phyloP scores from a whole-genome alignment of 1,284 basidiomycete genomes.

The Agroathelia rolfsii region DNA sequence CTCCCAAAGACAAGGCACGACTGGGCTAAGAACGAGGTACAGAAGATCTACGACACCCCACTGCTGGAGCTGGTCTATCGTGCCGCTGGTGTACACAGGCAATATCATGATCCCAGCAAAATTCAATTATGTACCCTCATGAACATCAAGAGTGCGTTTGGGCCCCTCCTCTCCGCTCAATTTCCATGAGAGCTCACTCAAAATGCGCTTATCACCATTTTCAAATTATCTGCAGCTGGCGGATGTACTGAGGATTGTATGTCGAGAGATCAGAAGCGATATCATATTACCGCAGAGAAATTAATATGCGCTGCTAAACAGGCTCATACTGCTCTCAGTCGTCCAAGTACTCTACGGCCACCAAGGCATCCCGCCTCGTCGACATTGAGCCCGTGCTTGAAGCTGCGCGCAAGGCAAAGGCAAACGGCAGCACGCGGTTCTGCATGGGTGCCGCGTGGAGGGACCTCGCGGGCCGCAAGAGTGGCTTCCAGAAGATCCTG shows the following conservation, averaged over 20 bases:
- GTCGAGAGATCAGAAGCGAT: constrained; percentile 21
- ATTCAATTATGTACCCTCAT: constrained; percentile 96
- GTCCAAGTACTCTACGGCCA: constrained; percentile 82
- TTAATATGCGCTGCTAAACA: constrained; percentile 22
- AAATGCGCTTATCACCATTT: too few relatives aligned
- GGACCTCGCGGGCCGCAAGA: constrained; percentile 87
- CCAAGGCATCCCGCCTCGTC: constrained; percentile 83
- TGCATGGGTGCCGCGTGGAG: constrained; percentile 99
- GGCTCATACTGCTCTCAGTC: constrained; percentile 98
- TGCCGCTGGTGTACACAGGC: constrained; percentile 76
- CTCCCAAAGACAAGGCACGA: constrained; percentile 33
- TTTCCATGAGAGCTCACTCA: constrained; percentile 11
- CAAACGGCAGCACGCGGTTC: constrained; percentile 92
- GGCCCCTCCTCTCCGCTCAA: constrained; percentile 16
- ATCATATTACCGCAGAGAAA: constrained; percentile 2
- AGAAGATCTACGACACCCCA: constrained; percentile 69
- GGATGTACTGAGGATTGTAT: constrained; percentile 95
- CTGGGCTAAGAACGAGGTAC: constrained; percentile 67
- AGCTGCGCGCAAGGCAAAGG: constrained; percentile 88
- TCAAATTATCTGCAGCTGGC: constrained; percentile 46
- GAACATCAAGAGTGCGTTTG: constrained; percentile 93
- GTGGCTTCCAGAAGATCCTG: constrained; percentile 90
- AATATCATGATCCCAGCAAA: constrained; percentile 80
- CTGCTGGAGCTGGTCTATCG: constrained; percentile 82
- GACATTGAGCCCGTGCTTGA: constrained; percentile 88